phyloP scores from a whole-genome alignment of 2,329 filamentous ascomycete genomes.

The Stemphylium lycopersici region DNA sequence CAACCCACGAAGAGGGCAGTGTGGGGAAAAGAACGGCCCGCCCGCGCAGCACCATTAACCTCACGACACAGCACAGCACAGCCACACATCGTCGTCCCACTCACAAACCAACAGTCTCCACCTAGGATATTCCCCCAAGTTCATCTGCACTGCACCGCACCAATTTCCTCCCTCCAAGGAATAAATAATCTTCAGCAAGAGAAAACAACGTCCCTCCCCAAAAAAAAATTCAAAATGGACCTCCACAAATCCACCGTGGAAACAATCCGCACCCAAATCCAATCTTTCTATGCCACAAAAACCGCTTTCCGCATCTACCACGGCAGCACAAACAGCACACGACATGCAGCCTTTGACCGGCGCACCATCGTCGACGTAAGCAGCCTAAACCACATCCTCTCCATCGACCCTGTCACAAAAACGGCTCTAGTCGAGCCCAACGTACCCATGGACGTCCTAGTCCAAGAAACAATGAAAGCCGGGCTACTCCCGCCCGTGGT shows the following conservation, averaged over 20 bases:
- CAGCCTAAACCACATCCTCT: constrained; percentile 65
- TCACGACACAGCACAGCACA: constrained; percentile 2
- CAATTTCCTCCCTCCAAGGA: no score
- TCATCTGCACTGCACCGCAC: no score
- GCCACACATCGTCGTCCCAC: constrained; percentile 2
- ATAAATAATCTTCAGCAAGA: no score
- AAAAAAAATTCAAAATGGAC: constrained; percentile 25
- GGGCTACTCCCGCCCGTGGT: constrained; percentile 68
- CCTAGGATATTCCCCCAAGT: no score
- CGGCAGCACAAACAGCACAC: constrained; percentile 77
- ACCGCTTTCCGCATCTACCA: constrained; percentile 63
- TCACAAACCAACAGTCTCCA: no score
- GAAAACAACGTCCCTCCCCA: neutral
- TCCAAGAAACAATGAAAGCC: constrained; percentile 61
- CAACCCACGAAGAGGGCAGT: neutral
- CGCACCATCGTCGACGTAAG: constrained; percentile 67
- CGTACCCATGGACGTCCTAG: constrained; percentile 69
- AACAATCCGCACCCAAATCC: constrained; percentile 26
- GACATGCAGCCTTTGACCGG: constrained; percentile 53
- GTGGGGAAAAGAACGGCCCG: constrained; percentile 2
- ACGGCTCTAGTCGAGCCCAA: constrained; percentile 72
- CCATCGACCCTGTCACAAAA: constrained; percentile 58
- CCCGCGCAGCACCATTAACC: constrained; percentile 13
- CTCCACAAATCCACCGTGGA: constrained; percentile 30
- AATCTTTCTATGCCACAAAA: constrained; percentile 34